Evolutionary conservation across 192 early-diverging fungal genomes (phyloP).

Genomic region (Coemansia sp.): DNA sequence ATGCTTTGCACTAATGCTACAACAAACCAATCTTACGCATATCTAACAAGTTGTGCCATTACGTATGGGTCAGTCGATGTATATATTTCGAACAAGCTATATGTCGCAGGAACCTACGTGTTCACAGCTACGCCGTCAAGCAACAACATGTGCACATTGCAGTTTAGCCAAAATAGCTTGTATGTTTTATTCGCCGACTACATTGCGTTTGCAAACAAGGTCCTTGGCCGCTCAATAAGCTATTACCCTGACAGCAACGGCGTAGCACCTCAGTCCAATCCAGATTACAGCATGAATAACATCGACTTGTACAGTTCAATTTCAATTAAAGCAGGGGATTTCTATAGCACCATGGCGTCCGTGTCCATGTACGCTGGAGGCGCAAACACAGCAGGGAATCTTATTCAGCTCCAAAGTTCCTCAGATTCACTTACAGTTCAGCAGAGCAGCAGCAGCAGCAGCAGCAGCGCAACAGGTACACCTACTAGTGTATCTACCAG

Average conservation of each 20-base stretch:
- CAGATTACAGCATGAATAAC: background rate
- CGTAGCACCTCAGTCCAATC: background rate
- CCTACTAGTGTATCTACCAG: too few relatives aligned
- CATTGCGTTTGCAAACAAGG: constrained; percentile 2
- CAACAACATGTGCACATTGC: background rate
- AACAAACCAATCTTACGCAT: background rate
- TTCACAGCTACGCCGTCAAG: background rate
- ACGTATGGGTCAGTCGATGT: background rate
- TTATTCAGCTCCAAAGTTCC: background rate
- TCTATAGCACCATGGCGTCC: background rate
- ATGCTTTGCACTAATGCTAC: background rate
- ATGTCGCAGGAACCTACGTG: background rate
- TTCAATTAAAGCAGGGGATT: background rate
- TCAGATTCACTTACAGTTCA: background rate
- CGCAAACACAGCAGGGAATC: background rate
- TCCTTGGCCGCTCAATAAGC: background rate
- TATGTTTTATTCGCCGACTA: constrained; percentile 5
- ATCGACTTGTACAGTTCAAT: background rate
- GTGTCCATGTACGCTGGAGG: too few relatives aligned
- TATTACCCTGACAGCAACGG: constrained; percentile 3
- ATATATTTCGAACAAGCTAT: background rate
- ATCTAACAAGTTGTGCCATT: background rate
- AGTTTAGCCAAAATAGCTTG: background rate
- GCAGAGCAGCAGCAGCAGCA: background rate
- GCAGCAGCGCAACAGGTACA: background rate